A percentile compares a stretch with the other conserved stretches of the same genome.
These are phyloP conservation scores for Phytophthora meadii DNA, from an alignment of 352 stramenopile genomes.

Conservation along the genomic window DNA sequence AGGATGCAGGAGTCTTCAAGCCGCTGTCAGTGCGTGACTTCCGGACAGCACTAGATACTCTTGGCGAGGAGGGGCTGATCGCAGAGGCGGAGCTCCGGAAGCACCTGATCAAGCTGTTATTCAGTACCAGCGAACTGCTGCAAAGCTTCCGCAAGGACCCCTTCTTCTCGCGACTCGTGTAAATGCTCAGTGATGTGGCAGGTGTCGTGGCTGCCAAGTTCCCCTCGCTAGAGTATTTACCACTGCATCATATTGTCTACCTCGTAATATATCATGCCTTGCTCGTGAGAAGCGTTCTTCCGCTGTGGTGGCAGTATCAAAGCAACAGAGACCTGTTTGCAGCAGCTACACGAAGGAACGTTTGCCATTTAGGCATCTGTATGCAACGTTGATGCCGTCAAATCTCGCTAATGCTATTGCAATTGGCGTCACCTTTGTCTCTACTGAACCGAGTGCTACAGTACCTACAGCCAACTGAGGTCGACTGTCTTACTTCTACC, in stretches of 20 bases:
- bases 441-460: too few species aligned
- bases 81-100: slow-evolving; percentile 67
- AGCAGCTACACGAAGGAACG: too few species aligned
- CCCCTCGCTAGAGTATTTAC: slow-evolving; percentile 29
- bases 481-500: too few species aligned
- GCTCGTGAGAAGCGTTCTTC: not conserved
- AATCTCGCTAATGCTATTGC: slow-evolving; percentile 13
- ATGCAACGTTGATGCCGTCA: not conserved
- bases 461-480: too few species aligned
- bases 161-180: slow-evolving; percentile 81
- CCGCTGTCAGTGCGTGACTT: slow-evolving; percentile 73
- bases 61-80: slow-evolving; percentile 74
- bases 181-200: slow-evolving; percentile 24
- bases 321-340: too few species aligned
- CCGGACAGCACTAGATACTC: slow-evolving; percentile 64
- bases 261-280: slow-evolving; percentile 35
- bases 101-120: slow-evolving; percentile 78
- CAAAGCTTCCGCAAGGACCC: slow-evolving; percentile 76
- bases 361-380: not conserved
- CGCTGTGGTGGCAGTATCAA: too few species aligned
- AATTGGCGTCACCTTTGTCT: not conserved
- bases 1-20: slow-evolving; percentile 71
- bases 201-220: slow-evolving; percentile 9
- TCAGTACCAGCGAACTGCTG: slow-evolving; percentile 68
- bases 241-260: slow-evolving; percentile 31